phyloP scores from a whole-genome alignment of 352 stramenopile species.

The Phytophthora sansomeana region DNA sequence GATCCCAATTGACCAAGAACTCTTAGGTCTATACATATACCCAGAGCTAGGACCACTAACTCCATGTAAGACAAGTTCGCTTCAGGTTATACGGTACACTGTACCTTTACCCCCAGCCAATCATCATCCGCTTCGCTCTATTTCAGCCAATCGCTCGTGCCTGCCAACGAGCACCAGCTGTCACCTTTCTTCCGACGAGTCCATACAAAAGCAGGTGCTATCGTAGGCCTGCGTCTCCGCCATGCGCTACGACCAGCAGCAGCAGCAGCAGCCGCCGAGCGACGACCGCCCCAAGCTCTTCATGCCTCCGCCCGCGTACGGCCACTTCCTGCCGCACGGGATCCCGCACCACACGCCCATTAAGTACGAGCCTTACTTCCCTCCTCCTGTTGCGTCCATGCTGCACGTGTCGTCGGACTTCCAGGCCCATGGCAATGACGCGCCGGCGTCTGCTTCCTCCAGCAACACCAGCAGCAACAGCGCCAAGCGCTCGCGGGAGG shows the following conservation, averaged over 20 bases:
- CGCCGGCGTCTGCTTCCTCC: too few species aligned
- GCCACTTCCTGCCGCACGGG: not conserved
- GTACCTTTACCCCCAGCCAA: not conserved
- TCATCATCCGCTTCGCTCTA: not conserved
- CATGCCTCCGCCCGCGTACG: slow-evolving; percentile 27
- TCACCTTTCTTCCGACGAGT: too few species aligned
- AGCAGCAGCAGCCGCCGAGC: too few species aligned
- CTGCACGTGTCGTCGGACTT: slow-evolving; percentile 64
- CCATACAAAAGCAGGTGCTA: not conserved
- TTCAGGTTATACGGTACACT: too few species aligned
- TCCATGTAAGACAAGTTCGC: too few species aligned
- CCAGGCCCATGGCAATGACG: slow-evolving; percentile 33
- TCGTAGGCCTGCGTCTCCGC: slow-evolving; percentile 35
- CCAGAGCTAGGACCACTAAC: too few species aligned
- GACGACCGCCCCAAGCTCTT: slow-evolving; percentile 58
- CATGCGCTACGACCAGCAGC: slow-evolving; percentile 36
- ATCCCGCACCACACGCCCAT: slow-evolving; percentile 14
- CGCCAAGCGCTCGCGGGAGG: slow-evolving; percentile 72
- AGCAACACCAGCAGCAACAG: too few species aligned
- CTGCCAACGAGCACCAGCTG: too few species aligned
- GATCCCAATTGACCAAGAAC: too few species aligned
- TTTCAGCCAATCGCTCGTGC: slow-evolving; percentile 4
- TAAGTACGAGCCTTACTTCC: slow-evolving; percentile 59
- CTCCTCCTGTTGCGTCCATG: slow-evolving; percentile 41
- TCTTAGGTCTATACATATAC: too few species aligned